Evolutionary conservation across 768 basidiomycete species (phyloP), one percentile per base, ranked within the genome.

Genomic region (Kwoniella sp.): DNA sequence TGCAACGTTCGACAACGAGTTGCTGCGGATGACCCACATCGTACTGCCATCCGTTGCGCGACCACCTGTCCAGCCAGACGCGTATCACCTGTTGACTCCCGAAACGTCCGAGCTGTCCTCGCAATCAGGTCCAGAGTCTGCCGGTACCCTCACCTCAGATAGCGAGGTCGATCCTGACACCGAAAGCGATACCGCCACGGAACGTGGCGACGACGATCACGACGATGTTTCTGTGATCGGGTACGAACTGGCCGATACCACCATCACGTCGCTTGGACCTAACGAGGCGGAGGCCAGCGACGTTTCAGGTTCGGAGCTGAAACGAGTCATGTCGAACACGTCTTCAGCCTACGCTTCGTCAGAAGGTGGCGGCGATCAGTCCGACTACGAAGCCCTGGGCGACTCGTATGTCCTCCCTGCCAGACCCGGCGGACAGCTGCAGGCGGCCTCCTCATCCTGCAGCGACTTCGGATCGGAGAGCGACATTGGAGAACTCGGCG

Each of bases 11-110:
- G 14, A 46, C 8, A 32, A 40, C 37, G 28, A 57, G 27, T 32
- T 33, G 9, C 40, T 69, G 46, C 43, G 73, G 14, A 48, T 74
- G 11, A 74, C 73, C 11, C 67, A 74, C 50, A 69, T 74, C 38
- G 55, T 70, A 22, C 31, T 59, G 6, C 70, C 73, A 6, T 33
- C 57, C 11, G 55, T 69, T 11, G 53, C 57, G 20, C 57, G 57
- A 23, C 63, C 64, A 1, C 47, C 50, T 6, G 8, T 50, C 4
- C 17, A 48, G 0, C 5, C 46, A 5, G 33, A 62, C 25, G 25
- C 20, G 3, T 25, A 36, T 17, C 3, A 32, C 2, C 54, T 69
- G 1, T 47, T 56, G 17, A 73, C 71, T 5, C 71, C 71, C n/a
- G 71, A 73, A 29, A 69, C 59, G 0, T 55, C 56, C 2, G 66